Evolutionary conservation across 768 basidiomycete species (phyloP).

Genomic region (Tremella mesenterica): DNA sequence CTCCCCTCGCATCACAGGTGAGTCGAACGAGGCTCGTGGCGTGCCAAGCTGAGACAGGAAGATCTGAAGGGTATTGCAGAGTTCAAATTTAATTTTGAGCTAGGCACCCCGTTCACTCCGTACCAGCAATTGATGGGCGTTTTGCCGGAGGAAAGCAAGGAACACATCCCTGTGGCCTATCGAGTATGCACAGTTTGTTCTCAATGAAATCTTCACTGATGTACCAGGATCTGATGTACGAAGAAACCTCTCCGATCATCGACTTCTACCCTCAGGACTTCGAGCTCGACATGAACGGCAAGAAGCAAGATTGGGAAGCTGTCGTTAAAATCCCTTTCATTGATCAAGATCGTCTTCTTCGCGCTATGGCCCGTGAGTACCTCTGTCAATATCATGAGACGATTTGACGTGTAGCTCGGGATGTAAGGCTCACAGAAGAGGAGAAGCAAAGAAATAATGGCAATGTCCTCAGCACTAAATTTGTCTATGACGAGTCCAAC

Average conservation of each 20-base stretch:
- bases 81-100: conserved; percentile 75
- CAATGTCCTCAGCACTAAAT: conserved; percentile 66
- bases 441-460: conserved; percentile 67
- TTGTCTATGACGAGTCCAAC: conserved; percentile 58
- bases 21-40: conserved; percentile 18
- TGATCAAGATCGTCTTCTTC: conserved; percentile 64
- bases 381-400: no score
- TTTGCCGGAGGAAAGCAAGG: conserved; percentile 78
- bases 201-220: neutral
- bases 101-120: conserved; percentile 82
- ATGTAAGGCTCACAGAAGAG: conserved; percentile 64
- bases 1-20: conserved; percentile 90
- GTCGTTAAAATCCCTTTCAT: conserved; percentile 99
- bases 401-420: no score
- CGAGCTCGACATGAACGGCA: conserved; percentile 89
- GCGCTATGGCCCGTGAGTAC: conserved; percentile 90
- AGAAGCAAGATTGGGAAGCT: conserved; percentile 98
- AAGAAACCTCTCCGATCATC: conserved; percentile 71
- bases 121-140: conserved; percentile 99
- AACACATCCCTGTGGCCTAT: conserved; percentile 78
- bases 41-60: conserved; percentile 35
- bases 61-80: conserved; percentile 58
- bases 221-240: conserved; percentile 76
- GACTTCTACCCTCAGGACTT: conserved; percentile 93
- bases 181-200: conserved; percentile 51